Evolutionary conservation across 768 basidiomycete species (phyloP), one percentile per base, ranked within the genome.

Genomic region (Tylopilus balloui): DNA sequence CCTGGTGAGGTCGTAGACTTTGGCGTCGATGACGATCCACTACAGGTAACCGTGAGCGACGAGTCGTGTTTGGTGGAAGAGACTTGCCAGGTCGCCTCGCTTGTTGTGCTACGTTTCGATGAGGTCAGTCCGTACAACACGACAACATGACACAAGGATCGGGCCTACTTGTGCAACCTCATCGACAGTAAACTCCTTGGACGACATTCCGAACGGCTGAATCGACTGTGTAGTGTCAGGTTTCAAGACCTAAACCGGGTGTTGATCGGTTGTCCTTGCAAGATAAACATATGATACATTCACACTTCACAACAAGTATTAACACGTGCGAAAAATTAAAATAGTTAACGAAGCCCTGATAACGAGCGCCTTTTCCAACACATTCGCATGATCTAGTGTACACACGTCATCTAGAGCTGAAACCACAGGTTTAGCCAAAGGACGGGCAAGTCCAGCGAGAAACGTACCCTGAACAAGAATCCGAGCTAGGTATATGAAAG

Each of bases 11-110:
- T 92, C 81, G 49, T 86, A 92, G 24, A 92, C 88, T 58, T 84
- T 87, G 8, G 85, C 72, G 64, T 92, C 89, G 43, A 92, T 75
- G 29, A 87, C 71, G 37, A 92, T 76, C 89, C 92, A 93, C 83
- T 92, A 57, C 3, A 35, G 31, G 2, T 25, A 31, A 7, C 2
- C 28, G 36, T 58, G 13, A 50, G 50, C 47, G 42, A 41, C 31
- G 37, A 6, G 15, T 24, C 19, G 19, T 42, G 19, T 13, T 19
- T 28, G 15, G 2, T 17, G 13, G 24, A 36, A 14, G 29, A 44
- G 23, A 71, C 79, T 62, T 53, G 86, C 88, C 56, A 96, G 67
- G 66, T 94, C 84, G 41, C 86, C 89, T 58, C 84, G 80, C 60
- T 79, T 84, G 74, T 92, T 90, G 69, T 96, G 93, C 92, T 96